Percentiles rank a stretch among this genome's conserved stretches.
These are phyloP conservation scores for Gossypium sturtianum DNA, from an alignment of 345 rosid species.

Conservation along the genomic window DNA sequence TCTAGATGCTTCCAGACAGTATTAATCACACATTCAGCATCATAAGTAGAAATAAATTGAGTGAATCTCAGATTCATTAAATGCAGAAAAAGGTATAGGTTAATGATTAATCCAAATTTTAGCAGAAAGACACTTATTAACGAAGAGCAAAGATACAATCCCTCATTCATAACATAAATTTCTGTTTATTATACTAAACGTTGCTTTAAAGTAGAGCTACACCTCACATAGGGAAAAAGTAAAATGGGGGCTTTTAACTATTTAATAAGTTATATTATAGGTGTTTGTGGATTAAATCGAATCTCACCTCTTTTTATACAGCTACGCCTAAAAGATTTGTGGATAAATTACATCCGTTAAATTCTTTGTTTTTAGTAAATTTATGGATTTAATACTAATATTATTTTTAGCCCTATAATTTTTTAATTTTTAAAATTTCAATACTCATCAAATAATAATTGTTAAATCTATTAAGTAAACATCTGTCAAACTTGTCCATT, in stretches of 20 bases:
- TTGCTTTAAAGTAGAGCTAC: constrained; percentile 29
- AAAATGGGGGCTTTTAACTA: not conserved
- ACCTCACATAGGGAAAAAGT: not conserved
- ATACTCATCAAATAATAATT: too few species aligned
- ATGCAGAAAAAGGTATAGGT: not conserved
- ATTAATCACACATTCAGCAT: not conserved
- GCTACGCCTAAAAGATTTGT: constrained; percentile 13
- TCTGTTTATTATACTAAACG: constrained; percentile 17
- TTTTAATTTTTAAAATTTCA: too few species aligned
- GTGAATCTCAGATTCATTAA: not conserved
- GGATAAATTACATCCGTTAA: too few species aligned
- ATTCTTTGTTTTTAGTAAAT: too few species aligned
- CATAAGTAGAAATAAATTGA: not conserved
- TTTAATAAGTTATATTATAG: not conserved
- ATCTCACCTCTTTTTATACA: constrained; percentile 26
- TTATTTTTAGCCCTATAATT: too few species aligned
- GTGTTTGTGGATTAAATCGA: constrained; percentile 31
- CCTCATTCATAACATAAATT: constrained; percentile 3
- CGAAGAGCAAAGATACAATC: constrained; percentile 19
- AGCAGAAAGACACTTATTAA: not conserved
- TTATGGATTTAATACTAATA: too few species aligned
- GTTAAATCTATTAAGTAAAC: too few species aligned
- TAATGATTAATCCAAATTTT: constrained; percentile 5
- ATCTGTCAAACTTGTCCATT: accelerated
- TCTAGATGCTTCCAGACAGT: too few species aligned